phyloP scores from a whole-genome alignment of 2,329 filamentous ascomycete genomes.

The Cercospora zeina region DNA sequence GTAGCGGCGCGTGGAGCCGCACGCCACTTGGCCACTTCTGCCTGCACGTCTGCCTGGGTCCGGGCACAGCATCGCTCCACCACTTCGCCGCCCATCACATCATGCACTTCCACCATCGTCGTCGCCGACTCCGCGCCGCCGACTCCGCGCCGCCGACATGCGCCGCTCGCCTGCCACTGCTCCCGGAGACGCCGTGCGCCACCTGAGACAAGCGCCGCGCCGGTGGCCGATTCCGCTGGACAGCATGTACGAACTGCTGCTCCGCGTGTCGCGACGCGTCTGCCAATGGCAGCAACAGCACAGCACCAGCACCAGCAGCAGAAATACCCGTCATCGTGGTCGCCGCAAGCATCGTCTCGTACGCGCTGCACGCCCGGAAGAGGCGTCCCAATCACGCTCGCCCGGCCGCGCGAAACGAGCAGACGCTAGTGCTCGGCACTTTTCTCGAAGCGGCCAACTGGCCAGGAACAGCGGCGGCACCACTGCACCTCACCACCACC shows the following conservation, averaged over 20 bases:
- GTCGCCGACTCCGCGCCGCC: constrained; percentile 9
- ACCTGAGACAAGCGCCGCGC: not conserved
- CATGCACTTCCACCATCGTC: too few relatives aligned
- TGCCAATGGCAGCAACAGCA: too few relatives aligned
- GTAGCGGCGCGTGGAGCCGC: not conserved
- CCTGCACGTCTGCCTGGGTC: not conserved
- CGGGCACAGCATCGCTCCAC: constrained; percentile 11
- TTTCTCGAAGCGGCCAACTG: constrained; percentile 14
- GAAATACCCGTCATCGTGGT: not conserved
- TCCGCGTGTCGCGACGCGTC: not conserved
- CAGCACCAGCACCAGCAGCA: too few relatives aligned
- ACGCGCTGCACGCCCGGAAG: constrained; percentile 16
- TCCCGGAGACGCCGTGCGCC: not conserved
- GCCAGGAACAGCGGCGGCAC: constrained; percentile 12
- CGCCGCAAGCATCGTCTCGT: constrained; percentile 1
- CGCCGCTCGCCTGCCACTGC: too few relatives aligned
- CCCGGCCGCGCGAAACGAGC: not conserved
- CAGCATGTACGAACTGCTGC: not conserved
- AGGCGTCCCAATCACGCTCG: constrained; percentile 14
- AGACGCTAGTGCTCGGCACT: constrained; percentile 12
- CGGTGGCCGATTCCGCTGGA: not conserved
- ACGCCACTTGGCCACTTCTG: not conserved
- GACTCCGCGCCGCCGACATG: not conserved
- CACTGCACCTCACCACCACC: constrained; percentile 10
- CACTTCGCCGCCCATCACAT: not conserved